Percentiles rank a stretch among this genome's conserved stretches.
These are phyloP conservation scores for Saccharomycopsis selenospora DNA, from an alignment of 805 yeast genomes.

Conservation along the genomic window DNA sequence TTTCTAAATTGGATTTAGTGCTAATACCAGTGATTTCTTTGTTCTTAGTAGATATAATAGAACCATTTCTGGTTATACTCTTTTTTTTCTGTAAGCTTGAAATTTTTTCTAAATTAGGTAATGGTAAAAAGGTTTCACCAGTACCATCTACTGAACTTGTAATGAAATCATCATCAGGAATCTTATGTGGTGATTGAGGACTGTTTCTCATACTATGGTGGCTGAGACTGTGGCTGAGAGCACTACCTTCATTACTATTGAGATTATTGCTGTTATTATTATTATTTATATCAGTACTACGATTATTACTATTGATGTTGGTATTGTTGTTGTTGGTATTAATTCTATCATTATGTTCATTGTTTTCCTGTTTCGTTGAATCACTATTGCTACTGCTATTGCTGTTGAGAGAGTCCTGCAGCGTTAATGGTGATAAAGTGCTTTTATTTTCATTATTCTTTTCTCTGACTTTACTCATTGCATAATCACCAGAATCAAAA, in stretches of 20 bases:
- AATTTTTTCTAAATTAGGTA: slow-evolving; percentile 20
- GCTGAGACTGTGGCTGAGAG: too few species aligned
- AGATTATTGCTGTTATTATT: slow-evolving; percentile 3
- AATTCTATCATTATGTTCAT: background rate
- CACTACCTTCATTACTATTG: background rate
- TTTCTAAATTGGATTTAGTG: slow-evolving; percentile 18
- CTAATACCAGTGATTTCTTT: slow-evolving; percentile 20
- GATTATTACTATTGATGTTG: background rate
- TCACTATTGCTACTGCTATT: slow-evolving; percentile 11
- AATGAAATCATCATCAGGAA: slow-evolving; percentile 20
- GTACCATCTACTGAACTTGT: slow-evolving; percentile 13
- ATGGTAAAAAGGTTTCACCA: slow-evolving; percentile 12
- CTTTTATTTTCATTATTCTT: slow-evolving; percentile 5
- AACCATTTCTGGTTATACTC: slow-evolving; percentile 19
- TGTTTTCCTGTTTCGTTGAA: background rate
- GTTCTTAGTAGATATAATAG: slow-evolving; percentile 18
- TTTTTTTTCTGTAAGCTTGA: slow-evolving; percentile 19
- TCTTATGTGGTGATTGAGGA: slow-evolving; percentile 15
- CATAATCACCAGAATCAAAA: slow-evolving; percentile 92
- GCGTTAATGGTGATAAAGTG: background rate
- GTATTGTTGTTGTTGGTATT: background rate
- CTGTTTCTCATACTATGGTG: background rate
- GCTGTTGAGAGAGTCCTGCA: slow-evolving; percentile 5
- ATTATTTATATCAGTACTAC: background rate
- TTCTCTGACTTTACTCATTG: slow-evolving; percentile 42